Evolutionary conservation across 2,329 filamentous ascomycete genomes (phyloP), one percentile per base, ranked within the genome.

Genomic region (Pseudofabraea citricarpa): DNA sequence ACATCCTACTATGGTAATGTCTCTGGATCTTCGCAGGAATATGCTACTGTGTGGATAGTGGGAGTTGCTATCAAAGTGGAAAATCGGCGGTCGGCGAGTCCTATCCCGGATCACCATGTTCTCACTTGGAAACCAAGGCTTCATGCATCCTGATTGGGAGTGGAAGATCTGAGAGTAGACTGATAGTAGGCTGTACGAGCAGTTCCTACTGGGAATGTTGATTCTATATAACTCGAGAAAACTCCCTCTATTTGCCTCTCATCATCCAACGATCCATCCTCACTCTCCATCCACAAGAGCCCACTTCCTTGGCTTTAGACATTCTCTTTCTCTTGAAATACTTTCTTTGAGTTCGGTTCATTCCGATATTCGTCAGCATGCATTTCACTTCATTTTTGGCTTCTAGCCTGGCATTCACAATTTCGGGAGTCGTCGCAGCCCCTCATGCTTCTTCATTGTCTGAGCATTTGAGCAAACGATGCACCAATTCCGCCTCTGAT

Each of bases 221-320:
- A 13, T 5, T 16, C 7, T 7, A 10, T 16, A 13, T 3, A 32
- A 32, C 13, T 32, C 24, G 13, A 27, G 7, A 16, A 32, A 4
- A 2, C 2, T 32, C 8, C 29, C 29, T 32, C 29, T 13, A 9
- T 9, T 32, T 32, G 5, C 12, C 15, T 4, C 26, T 29, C 26
- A 29, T 29, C 26, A 29, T 32, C 29, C 29, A 32, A 32, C 29
- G 29, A 32, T 32, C 29, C 29, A 13, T 32, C 29, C 8, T 32
- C 29, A 6, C 19, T 18, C 19, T 15, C 29, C 19, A 74, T 20
- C 73, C 71, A 6, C 81, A 87, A 58, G 87, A 83, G 49, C 81
- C 83, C 2, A 77, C 85, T 44, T 62, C 74, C 0, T 71, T 73
- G 0, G 73, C n/a, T n/a, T n/a, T n/a, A n/a, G n/a, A n/a, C n/a